phyloP scores from a whole-genome alignment of 352 stramenopile genomes.

The Proteromonas lacertae region DNA sequence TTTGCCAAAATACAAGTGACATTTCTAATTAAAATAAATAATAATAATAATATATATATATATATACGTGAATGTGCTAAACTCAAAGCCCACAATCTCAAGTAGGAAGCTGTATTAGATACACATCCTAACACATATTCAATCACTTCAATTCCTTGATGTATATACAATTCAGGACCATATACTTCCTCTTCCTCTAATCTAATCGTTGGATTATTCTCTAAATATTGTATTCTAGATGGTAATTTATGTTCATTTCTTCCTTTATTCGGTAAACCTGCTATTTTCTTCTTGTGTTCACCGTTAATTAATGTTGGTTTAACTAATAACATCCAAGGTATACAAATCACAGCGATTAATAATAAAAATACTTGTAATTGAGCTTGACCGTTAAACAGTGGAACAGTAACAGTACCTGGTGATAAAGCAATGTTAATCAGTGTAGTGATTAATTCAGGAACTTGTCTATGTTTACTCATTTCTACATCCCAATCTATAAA shows the following conservation, averaged over 20 bases:
- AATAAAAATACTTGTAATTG: slow-evolving; percentile 47
- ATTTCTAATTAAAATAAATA: slow-evolving; percentile 77
- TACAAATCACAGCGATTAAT: slow-evolving; percentile 55
- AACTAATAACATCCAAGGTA: slow-evolving; percentile 69
- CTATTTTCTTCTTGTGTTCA: slow-evolving; percentile 10
- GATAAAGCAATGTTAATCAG: slow-evolving; percentile 92
- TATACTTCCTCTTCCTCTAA: no score
- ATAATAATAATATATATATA: no score
- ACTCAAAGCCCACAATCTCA: slow-evolving; percentile 95
- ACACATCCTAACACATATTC: slow-evolving; percentile 97
- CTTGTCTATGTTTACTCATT: slow-evolving; percentile 46
- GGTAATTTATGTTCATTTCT: no score
- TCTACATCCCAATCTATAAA: slow-evolving; percentile 80
- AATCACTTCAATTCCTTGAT: slow-evolving; percentile 96
- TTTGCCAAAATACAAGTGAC: slow-evolving; percentile 80
- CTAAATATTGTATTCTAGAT: no score
- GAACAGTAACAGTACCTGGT: slow-evolving; percentile 57
- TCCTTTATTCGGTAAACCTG: no score
- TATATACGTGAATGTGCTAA: no score
- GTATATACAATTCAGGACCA: slow-evolving; percentile 92
- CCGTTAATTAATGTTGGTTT: slow-evolving; percentile 69
- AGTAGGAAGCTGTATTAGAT: slow-evolving; percentile 94
- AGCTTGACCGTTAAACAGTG: slow-evolving; percentile 66
- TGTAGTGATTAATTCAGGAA: slow-evolving; percentile 82
- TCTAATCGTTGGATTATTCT: no score